Evolutionary conservation across 768 basidiomycete species (phyloP), one percentile per base, ranked within the genome.

Genomic region (Suillus sp.): DNA sequence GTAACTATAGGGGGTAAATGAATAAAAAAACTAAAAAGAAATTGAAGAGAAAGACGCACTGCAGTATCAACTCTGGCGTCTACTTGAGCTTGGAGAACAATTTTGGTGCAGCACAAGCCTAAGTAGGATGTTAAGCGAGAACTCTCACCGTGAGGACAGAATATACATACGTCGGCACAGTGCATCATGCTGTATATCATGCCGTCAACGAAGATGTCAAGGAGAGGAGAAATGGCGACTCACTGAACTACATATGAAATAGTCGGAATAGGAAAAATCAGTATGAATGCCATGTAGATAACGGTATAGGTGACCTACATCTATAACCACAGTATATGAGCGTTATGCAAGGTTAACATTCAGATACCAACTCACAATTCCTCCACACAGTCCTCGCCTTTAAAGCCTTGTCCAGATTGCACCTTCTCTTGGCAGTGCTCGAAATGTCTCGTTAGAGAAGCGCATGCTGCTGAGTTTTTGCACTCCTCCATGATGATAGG

Each of bases 351-450:
- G 54, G 11, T n/a, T 2, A 13, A 56, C 16, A 43, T 35, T 4
- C 4, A 40, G 55, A 48, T 65, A 27, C n/a, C 61, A n/a, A 84
- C 89, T 75, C 69, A 92, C 91, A 94, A 75, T 83, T 94, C 93
- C 78, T 95, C 92, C 42, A 95, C 90, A 72, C 94, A 96, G 73
- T 96, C 94, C 81, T 96, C 95, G 66, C 87, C 87, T 74, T 92
- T 89, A 85, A 84, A 93, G 43, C 93, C 95, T 70, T 95, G 72
- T 32, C 95, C 95, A 35, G 80, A 82, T 64, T 86, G 77, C 54
- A 97, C 88, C 79, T 93, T 95, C 77, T 95, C 91, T 73, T 92
- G 85, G 77, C 95, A 96, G 72, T 95, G 92, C 64, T 90, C 84
- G 76, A 96, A 96, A 79, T 96, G 95, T 71, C 90, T 86, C 43